Evolutionary conservation across 1,284 basidiomycete species (phyloP).

Genomic region (Cutaneotrichosporon sp.): DNA sequence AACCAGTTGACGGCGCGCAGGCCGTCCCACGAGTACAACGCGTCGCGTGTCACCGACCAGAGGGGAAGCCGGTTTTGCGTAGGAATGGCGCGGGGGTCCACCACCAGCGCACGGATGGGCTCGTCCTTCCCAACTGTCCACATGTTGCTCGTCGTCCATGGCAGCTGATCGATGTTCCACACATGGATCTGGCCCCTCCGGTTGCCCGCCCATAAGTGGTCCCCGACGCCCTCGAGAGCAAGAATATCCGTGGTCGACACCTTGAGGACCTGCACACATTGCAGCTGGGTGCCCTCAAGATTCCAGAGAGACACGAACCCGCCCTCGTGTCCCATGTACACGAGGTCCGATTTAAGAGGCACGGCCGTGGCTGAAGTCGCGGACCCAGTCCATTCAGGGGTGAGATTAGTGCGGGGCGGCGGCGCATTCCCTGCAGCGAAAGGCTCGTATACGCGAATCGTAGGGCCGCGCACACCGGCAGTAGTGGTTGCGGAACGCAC

Average conservation of each 20-base stretch:
- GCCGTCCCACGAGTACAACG: constrained; percentile 86
- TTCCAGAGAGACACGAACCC: constrained; percentile 81
- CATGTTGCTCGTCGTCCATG: constrained; percentile 83
- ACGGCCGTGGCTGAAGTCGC: constrained; percentile 79
- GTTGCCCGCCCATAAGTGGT: constrained; percentile 79
- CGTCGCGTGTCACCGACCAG: constrained; percentile 74
- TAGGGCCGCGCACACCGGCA: constrained; percentile 61
- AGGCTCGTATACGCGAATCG: constrained; percentile 75
- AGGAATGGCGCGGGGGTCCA: constrained; percentile 71
- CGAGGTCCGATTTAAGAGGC: constrained; percentile 64
- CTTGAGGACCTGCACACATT: constrained; percentile 58
- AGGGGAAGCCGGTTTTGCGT: constrained; percentile 63
- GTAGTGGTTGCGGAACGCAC: constrained; percentile 45
- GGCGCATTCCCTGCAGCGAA: constrained; percentile 52
- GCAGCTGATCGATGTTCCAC: constrained; percentile 66
- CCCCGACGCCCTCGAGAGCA: constrained; percentile 73
- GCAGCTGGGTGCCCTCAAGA: constrained; percentile 29
- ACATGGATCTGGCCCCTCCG: constrained; percentile 79
- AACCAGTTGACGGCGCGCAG: constrained; percentile 81
- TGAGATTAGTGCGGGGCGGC: constrained; percentile 57
- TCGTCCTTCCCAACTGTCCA: constrained; percentile 84
- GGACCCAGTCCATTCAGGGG: constrained; percentile 60
- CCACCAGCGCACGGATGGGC: constrained; percentile 68
- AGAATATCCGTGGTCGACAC: constrained; percentile 76
- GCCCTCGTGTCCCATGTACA: constrained; percentile 91